These are phyloP conservation scores for Pseudopediastrum boryanum DNA, from an alignment of 139 green algal species.

Conservation along the genomic window DNA sequence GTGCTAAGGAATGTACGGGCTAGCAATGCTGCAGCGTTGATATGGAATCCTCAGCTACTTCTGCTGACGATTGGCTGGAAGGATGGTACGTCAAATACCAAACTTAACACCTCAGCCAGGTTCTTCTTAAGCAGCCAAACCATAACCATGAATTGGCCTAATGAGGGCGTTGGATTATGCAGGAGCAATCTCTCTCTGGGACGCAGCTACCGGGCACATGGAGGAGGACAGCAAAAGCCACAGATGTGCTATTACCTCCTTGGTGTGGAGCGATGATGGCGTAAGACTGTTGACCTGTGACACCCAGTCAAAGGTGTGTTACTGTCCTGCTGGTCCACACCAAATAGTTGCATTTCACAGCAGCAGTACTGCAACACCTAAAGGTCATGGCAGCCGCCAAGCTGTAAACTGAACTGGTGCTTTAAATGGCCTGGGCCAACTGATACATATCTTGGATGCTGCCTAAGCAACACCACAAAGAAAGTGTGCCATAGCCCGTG, in stretches of 20 bases:
- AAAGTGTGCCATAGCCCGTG: too few relatives aligned
- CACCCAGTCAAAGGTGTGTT: conserved; percentile 49
- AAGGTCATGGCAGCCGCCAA: not conserved
- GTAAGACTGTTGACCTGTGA: conserved; percentile 51
- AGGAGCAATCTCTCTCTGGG: conserved; percentile 69
- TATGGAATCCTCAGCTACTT: too few relatives aligned
- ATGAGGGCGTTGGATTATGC: too few relatives aligned
- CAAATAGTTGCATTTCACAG: not conserved
- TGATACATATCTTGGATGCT: not conserved
- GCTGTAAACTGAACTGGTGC: not conserved
- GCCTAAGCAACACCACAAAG: too few relatives aligned
- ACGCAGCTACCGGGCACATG: conserved; percentile 49
- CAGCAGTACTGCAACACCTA: too few relatives aligned
- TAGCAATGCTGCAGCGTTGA: too few relatives aligned
- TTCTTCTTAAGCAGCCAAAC: too few relatives aligned
- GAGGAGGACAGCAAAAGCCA: conserved; percentile 66
- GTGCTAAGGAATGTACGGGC: too few relatives aligned
- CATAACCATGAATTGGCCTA: too few relatives aligned
- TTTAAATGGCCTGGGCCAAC: not conserved
- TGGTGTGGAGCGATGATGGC: conserved; percentile 49
- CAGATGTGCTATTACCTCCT: conserved; percentile 38
- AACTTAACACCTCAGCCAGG: too few relatives aligned
- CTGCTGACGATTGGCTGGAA: too few relatives aligned
- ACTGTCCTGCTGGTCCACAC: not conserved
- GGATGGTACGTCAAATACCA: too few relatives aligned